A percentile compares a stretch with the other conserved stretches of the same genome.
Evolutionary conservation across 257 asterid genomes (phyloP).

Genomic region (Solanum bulbocastanum): DNA sequence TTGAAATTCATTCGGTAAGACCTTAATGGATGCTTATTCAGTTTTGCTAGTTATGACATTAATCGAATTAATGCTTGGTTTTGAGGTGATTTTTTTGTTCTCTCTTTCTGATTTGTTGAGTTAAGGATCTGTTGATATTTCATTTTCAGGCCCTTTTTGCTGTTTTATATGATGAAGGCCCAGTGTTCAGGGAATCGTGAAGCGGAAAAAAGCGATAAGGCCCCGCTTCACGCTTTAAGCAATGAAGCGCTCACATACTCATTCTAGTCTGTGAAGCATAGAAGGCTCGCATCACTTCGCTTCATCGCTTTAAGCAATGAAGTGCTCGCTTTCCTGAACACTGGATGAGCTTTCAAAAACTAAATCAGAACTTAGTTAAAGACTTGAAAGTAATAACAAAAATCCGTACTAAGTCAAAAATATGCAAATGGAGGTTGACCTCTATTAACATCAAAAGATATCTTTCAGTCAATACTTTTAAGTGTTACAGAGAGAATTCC

Average conservation of each 20-base stretch:
- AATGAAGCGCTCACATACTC: too few relatives aligned
- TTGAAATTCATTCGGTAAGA: constrained; percentile 77
- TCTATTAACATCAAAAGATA: neutral
- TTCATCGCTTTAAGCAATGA: too few relatives aligned
- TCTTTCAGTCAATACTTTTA: neutral
- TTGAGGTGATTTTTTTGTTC: neutral
- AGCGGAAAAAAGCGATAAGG: too few relatives aligned
- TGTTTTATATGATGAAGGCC: neutral
- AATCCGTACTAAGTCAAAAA: neutral
- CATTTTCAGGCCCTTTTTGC: neutral
- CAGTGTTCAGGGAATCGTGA: too few relatives aligned
- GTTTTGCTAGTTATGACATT: neutral
- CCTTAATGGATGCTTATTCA: constrained; percentile 2
- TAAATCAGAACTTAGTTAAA: neutral
- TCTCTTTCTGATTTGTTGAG: constrained; percentile 1
- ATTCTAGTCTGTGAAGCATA: too few relatives aligned
- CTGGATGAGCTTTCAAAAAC: neutral
- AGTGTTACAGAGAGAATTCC: neutral
- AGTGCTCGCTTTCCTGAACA: too few relatives aligned
- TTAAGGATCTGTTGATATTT: constrained; percentile 7
- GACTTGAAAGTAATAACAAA: neutral
- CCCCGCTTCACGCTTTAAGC: too few relatives aligned
- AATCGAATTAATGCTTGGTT: neutral
- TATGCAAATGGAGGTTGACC: neutral
- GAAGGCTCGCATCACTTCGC: too few relatives aligned